Evolutionary conservation across 345 rosid genomes (phyloP), one percentile per base, ranked within the genome.

Genomic region (Dimocarpus longan): DNA sequence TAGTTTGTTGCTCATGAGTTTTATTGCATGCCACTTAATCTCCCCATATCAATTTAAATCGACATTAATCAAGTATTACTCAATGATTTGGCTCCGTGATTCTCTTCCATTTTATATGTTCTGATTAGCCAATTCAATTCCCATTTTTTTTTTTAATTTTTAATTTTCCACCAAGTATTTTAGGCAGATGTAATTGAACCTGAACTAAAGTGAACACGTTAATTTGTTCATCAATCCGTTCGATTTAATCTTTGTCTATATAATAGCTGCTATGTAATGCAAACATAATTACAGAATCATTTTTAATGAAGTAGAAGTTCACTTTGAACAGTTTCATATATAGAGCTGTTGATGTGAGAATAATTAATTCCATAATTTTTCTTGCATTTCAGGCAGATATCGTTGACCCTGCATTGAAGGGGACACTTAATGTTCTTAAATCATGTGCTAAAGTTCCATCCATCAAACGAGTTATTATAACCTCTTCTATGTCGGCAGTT

Each of bases 391-490:
- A 80, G 87, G 80, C 63, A 0, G 88, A 88, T 24, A 2, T 89
- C 32, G 76, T 89, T 9, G 85, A 88, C 44, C 86, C 89, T 32
- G 91, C 90, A 5, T 12, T 90, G 19, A 88, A 84, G 76, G 90
- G 90, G 46, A 90, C 88, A 37, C 74, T 87, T 1, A 87, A 87
- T 54, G 87, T 89, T n/a, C 86, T 89, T 1, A 76, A 37, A 5
- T 77, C 91, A 48, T 86, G 90, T 67, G 78, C 84, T 11, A 86
- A 82, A 48, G 66, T 52, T 19, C 63, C 85, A 5, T 83, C 89
- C 3, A 74, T 89, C 74, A 89, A 80, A 81, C 69, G 92, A 68
- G 89, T 86, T 18, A 73, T 87, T 57, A 0, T 86, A 54, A 89
- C 92, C 5, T 87, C 92, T 19, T 89, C 92, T 56, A 80, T 64